Conservation (phyloP, 2,329 filamentous ascomycete genomes). For the Aspergillus sp. region DNA sequence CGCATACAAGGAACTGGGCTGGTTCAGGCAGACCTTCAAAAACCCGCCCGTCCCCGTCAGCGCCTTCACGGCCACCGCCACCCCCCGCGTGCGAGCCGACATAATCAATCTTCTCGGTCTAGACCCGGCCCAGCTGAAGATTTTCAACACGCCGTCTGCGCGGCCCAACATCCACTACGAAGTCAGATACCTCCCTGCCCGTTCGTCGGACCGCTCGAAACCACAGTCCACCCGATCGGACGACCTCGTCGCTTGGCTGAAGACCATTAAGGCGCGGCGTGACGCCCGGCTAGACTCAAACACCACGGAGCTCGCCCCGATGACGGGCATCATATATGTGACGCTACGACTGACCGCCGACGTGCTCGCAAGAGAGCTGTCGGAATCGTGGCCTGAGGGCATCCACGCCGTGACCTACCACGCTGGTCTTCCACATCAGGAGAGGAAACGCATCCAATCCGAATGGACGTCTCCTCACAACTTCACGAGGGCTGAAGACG, state of each 20-base stretch:
- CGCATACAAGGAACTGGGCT: constrained; percentile 81
- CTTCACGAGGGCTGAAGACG: constrained; percentile 1
- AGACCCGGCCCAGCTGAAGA: constrained; percentile 61
- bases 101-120: constrained; percentile 74
- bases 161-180: constrained; percentile 88
- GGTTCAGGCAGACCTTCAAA: constrained; percentile 65
- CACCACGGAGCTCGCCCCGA: constrained; percentile 29
- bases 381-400: constrained; percentile 21
- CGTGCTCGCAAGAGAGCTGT: constrained; percentile 38
- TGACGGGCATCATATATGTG: constrained; percentile 50
- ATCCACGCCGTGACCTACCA: constrained; percentile 49
- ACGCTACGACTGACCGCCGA: constrained; percentile 42
- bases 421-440: constrained; percentile 69
- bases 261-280: constrained; percentile 68
- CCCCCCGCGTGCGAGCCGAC: constrained; percentile 74
- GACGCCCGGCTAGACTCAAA: constrained; percentile 47
- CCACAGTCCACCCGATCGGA: constrained; percentile 65
- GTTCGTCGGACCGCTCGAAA: constrained; percentile 25
- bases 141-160: constrained; percentile 80
- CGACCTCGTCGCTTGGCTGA: constrained; percentile 76
- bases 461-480: constrained; percentile 36
- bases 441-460: constrained; percentile 57
- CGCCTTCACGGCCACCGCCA: constrained; percentile 90
- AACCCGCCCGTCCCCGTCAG: constrained; percentile 88
- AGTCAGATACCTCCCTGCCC: constrained; percentile 61